Evolutionary conservation across 768 basidiomycete species (phyloP).

Genomic region (Suillus paluster): DNA sequence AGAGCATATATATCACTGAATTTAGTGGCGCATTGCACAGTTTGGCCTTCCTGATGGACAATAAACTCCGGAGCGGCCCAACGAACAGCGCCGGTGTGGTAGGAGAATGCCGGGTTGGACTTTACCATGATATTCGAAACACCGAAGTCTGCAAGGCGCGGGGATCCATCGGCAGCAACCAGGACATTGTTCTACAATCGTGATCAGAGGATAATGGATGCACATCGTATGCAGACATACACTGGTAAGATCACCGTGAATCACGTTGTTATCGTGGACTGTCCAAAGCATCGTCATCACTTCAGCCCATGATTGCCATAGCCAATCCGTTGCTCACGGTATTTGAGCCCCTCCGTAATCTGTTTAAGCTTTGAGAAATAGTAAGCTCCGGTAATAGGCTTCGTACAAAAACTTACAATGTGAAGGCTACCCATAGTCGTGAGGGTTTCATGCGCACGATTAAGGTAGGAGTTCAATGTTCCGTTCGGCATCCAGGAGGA

Average conservation of each 20-base stretch:
- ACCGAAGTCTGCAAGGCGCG: conserved; percentile 49
- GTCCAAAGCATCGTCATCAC: background rate
- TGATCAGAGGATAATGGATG: background rate
- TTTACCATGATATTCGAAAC: conserved; percentile 40
- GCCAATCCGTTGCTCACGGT: conserved; percentile 17
- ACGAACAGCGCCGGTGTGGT: conserved; percentile 35
- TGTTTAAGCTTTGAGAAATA: conserved; percentile 24
- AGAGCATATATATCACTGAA: conserved; percentile 50
- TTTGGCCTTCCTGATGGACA: conserved; percentile 3
- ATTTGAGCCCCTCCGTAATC: conserved; percentile 24
- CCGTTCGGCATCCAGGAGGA: conserved; percentile 46
- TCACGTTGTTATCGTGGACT: conserved; percentile 7
- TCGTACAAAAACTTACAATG: conserved; percentile 15
- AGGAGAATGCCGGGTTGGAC: conserved; percentile 29
- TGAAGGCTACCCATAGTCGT: conserved; percentile 12
- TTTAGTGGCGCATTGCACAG: conserved; percentile 12
- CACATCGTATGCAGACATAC: background rate
- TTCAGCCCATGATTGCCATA: background rate
- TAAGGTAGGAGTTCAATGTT: conserved; percentile 35
- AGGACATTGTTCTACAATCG: conserved; percentile 22
- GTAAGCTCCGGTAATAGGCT: background rate
- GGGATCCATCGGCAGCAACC: conserved; percentile 42
- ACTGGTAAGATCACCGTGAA: conserved; percentile 15
- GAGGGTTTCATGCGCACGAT: conserved; percentile 4
- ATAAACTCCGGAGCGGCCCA: conserved; percentile 49